Evolutionary conservation across 805 yeast genomes (phyloP), one percentile per base, ranked within the genome.

Genomic region (Debaryomyces tyrocola): DNA sequence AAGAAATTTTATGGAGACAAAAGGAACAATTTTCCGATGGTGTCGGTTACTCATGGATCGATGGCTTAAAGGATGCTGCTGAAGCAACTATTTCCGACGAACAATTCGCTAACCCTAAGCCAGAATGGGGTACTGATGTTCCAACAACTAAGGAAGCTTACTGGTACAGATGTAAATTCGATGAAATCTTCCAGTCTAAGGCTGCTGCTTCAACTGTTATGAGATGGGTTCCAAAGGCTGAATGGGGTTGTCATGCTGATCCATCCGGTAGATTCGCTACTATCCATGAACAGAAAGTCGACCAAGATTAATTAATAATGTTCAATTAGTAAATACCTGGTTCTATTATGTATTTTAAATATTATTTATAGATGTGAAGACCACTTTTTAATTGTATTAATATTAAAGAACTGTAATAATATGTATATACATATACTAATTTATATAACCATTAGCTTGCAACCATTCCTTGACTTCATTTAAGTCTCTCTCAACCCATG

Each of bases 201-300:
- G 94, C 97, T 55, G 99, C 96, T 54, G 97, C 96, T 49, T 75
- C 83, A 35, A 94, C 99, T 15, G 99, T 94, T 50, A 90, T 89
- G 97, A 87, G 99, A 80, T 94, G 99, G 99, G 74, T 94, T 72
- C 99, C 99, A 67, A 94, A 94, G 80, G 98, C 98, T 53, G 99
- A 94, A 71, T 94, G 99, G 99, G 99, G 99, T 57, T 94, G 99
- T 75, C 90, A 91, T 63, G 96, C 85, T 61, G 99, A 94, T 73
- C 99, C 99, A 45, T 87, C 96, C 46, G 99, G 99, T 56, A 88
- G 99, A 77, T 92, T 78, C 66, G 97, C 96, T 57, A 82, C 87
- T 75, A 83, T 87, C 59, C 99, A 94, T 70, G 91, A 87, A 49
- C 65, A 69, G 54, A 73, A 73, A 62, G 76, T 73, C 43, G 68